Evolutionary conservation across 2,329 filamentous ascomycete species (phyloP), one percentile per base, ranked within the genome.

Genomic region (Cladosporium oxysporum): DNA sequence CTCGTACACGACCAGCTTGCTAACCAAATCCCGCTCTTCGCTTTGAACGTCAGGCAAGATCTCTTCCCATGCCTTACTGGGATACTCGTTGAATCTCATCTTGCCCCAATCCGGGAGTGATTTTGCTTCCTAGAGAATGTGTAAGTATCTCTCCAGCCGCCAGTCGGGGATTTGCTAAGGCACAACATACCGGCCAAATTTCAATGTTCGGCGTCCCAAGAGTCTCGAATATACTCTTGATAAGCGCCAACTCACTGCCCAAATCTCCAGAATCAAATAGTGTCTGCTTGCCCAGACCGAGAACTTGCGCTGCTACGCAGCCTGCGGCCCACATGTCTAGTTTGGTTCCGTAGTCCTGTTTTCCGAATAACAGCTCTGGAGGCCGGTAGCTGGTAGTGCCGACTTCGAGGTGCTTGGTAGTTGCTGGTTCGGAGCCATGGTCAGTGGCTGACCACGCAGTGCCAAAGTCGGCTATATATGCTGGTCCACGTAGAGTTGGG

Each of bases 321-420:
- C 96, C 95, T 0, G 90, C 85, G 4, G 89, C 91, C 95, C 96
- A 99, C 79, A 98, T 88, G 77, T 99, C 95, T 2, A 98, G 84
- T 10, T 86, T 83, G 0, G 85, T 77, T 2, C 84, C 86, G 74
- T 99, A 99, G 0, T 82, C 80, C 59, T 84, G 87, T 76, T 93
- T 85, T 0, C 93, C 95, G 75, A 99, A 98, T 7, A 99, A 83
- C 0, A 93, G 86, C 75, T 99, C 96, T 0, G 95, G 95, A 0
- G 94, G 87, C 23, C 96, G 88, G 79, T 99, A 99, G 58, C 91
- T 87, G 0, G 93, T 94, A 1, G 94, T 98, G 41, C 95, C 95
- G 29, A 99, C 91, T 76, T 99, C 96, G 8, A 95, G 89, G 62
- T 97, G 90, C 78, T 98, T 98, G 64, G 83, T 73, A 63, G 87